Evolutionary conservation across 345 rosid species (phyloP), one percentile per base, ranked within the genome.

Genomic region (Populus ilicifolia): DNA sequence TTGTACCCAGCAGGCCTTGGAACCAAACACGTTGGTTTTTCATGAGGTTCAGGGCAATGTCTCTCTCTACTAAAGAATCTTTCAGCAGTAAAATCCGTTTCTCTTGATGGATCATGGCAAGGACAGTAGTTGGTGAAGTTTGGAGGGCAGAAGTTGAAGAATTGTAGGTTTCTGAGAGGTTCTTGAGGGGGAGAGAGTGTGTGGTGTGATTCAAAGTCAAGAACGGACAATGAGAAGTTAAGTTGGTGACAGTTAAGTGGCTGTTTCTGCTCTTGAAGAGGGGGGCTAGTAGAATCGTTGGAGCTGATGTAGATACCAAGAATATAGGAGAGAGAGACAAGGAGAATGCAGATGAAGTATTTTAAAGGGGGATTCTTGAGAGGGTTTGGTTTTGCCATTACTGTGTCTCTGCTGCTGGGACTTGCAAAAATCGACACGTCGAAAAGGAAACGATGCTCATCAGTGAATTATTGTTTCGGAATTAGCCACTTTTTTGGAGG

Each of bases 81-180:
- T 17, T 81, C 62, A 21, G 59, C 38, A 52, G 79, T 62, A 75
- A 86, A 88, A 43, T 29, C 73, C 69, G 77, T 69, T 72, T 85
- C 88, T 59, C 82, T 81, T 23, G 83, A 59, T 43, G 85, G 88
- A 61, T 88, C 90, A 18, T 90, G 93, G 68, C 94, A 92, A 9
- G 93, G 94, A 67, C 84, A 76, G 84, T 90, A 86, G 79, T 87
- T 76, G 71, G 92, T 86, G 87, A 86, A 89, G 77, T 87, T 88
- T 64, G 46, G 75, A 75, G 94, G 86, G 79, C 90, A 90, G 41
- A 80, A 63, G 30, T 69, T 71, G 50, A 90, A 88, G 67, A 75
- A 35, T 4, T 48, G 69, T 54, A 73, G 61, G 35, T 62, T 71
- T 43, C 67, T 59, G 14, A 71, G 33, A 74, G 75, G 63, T 30